Conservation (phyloP, 2,329 filamentous ascomycete species). For the Ophiostoma perfectum region DNA sequence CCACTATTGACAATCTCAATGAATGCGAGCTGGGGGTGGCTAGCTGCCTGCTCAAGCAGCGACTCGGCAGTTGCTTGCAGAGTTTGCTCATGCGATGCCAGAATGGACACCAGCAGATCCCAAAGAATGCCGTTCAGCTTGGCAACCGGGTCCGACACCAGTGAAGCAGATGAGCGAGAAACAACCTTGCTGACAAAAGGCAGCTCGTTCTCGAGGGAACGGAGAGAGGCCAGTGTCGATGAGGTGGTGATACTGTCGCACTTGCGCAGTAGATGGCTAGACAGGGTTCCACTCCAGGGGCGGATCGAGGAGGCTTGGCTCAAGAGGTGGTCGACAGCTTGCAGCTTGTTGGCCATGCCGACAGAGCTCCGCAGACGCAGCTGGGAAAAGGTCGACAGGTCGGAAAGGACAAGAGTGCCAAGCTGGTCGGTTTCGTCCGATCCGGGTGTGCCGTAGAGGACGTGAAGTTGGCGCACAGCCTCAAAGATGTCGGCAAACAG, state of each 20-base stretch:
- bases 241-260: constrained; percentile 46
- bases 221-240: constrained; percentile 55
- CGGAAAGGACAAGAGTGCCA: constrained; percentile 41
- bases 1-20: constrained; percentile 17
- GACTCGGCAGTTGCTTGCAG: constrained; percentile 26
- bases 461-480: constrained; percentile 47
- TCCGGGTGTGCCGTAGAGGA: constrained; percentile 36
- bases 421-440: constrained; percentile 19
- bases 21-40: constrained; percentile 16
- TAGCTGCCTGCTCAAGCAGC: constrained; percentile 27
- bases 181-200: constrained; percentile 55
- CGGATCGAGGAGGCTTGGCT: constrained; percentile 34
- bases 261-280: constrained; percentile 50
- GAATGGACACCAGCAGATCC: constrained; percentile 41
- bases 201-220: constrained; percentile 60
- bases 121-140: constrained; percentile 47
- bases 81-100: constrained; percentile 34
- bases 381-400: constrained; percentile 39
- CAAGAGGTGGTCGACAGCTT: constrained; percentile 45
- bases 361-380: constrained; percentile 40
- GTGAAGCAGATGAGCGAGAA: constrained; percentile 43
- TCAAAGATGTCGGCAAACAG: constrained; percentile 55
- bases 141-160: constrained; percentile 46
- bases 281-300: constrained; percentile 45
- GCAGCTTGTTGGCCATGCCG: constrained; percentile 38